Base-by-base conservation (phyloP, 345 rosid species). In the Eucalyptus sp. region DNA sequence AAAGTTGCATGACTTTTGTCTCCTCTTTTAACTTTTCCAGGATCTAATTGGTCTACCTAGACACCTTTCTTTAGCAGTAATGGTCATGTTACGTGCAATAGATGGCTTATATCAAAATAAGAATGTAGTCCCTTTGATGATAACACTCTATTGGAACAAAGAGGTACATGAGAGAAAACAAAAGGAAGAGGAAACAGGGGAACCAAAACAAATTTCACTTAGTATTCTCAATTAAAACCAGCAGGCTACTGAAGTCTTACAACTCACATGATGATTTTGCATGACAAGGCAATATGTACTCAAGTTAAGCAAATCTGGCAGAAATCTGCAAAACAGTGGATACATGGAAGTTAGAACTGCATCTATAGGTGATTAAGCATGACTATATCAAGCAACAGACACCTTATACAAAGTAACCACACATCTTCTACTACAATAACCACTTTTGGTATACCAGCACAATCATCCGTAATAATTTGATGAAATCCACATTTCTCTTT, bases 181-280 rank as follows among this genome's bases (percentile, higher is more conserved):
- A 68, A 66, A 8, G 79, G 79, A 66, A 68, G 80, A 8, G 12
- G 13, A 31, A 68, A 33, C 0, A 7, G 11, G 18, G 20, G 7
- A 50, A 20, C 3, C 3, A 41, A 44, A 46, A 2, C 3, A 83
- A 83, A 50, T 48, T 86, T 7, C 29, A 86, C 52, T 17, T 50
- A 13, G 60, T 27, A 83, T 50, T 46, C 51, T 83, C 33, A 49
- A 24, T 17, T 9, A 46, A 50, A 86, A n/a, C 60, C 37, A 3
- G 37, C 44, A 33, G 80, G 80, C 31, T 41, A 44, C 49, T 37
- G 1, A 50, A 62, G 33, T 27, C 85, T 27, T 48, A 52, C 56
- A 80, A 92, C 96, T 94, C 90, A 97, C 99, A 92, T 86, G 94
- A 91, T 97, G 99, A 89, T 95, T 95, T 87, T 97, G 99, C 99